These are phyloP conservation scores for Castanospermum australe DNA, from an alignment of 306 rosid genomes.

Conservation along the genomic window DNA sequence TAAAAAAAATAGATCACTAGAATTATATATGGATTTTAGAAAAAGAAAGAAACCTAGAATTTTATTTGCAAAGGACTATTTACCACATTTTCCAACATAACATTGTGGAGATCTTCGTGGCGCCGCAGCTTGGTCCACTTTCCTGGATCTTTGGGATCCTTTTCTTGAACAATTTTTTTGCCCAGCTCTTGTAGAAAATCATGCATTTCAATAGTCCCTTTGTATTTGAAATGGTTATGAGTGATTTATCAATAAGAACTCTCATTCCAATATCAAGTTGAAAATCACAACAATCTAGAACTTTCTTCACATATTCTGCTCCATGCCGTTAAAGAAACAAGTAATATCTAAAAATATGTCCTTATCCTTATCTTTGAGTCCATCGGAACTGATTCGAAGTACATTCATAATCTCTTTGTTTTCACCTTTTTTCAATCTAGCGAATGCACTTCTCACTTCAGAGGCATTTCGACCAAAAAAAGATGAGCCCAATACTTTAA, in stretches of 20 bases:
- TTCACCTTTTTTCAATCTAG: not conserved
- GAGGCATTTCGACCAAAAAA: not conserved
- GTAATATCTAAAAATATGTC: slow-evolving; percentile 4
- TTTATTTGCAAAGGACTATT: too few relatives aligned
- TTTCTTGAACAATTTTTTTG: not conserved
- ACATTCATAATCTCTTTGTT: not conserved
- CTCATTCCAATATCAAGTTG: too few relatives aligned
- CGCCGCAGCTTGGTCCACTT: not conserved
- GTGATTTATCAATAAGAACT: too few relatives aligned
- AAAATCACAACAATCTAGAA: too few relatives aligned
- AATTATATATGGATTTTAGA: not conserved
- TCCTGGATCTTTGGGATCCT: not conserved
- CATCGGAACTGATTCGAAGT: not conserved
- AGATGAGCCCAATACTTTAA: not conserved
- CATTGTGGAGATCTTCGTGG: not conserved
- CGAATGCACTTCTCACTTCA: not conserved
- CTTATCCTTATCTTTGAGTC: not conserved
- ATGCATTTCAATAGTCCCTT: not conserved
- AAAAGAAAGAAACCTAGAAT: too few relatives aligned
- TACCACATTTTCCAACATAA: not conserved
- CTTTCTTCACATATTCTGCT: too few relatives aligned
- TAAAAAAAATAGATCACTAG: not conserved
- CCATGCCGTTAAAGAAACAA: too few relatives aligned
- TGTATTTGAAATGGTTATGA: not conserved
- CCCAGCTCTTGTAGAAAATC: slow-evolving; percentile 10